Base-by-base conservation (phyloP, 306 rosid species). In the Begonia peltatifolia region DNA sequence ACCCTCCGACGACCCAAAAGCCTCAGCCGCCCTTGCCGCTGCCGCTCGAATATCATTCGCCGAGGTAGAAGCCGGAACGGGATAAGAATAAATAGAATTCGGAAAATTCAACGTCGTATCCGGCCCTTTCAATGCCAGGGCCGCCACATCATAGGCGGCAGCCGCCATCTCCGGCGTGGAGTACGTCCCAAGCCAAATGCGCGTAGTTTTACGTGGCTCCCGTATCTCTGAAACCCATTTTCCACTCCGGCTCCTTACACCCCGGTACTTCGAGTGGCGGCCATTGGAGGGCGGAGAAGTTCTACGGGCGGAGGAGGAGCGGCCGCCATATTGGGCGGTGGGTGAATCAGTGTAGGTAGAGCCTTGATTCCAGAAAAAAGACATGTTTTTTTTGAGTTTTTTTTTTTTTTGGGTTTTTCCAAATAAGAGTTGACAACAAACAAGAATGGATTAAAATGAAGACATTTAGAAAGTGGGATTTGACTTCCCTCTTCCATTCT, bases 171-270 rank as follows among this genome's bases (percentile, higher is more conserved):
- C 95, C 0, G 95, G 69, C 2, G 74, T 71, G 0, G 87, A 76
- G 53, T 85, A 86, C 0, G 99, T 90, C 0, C 99, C 99, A 0
- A 90, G 90, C 99, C 99, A 90, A 54, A 90, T 83, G 64, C 99
- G 85, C 11, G 73, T 80, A 8, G 92, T 63, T 58, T 90, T 86
- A 36, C 92, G 85, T 10, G 99, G 99, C 84, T 90, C 94, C 0
- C 99, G 66, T 53, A 90, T 90, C 70, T 90, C 99, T 1, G 95
- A 90, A 20, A 86, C 99, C 99, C 99, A 90, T 49, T 90, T 90
- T 3, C 99, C 88, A 23, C 92, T 75, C 62, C 99, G 75, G 60
- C 60, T 41, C 5, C 99, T 75, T 18, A 83, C 75, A 0, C 99
- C 99, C 4, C 92, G 46, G 70, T 68, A 90, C 0, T 67, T 6